These are phyloP conservation scores for Cryptosporidium ryanae DNA, from an alignment of 169 alveolate genomes.

Conservation along the genomic window DNA sequence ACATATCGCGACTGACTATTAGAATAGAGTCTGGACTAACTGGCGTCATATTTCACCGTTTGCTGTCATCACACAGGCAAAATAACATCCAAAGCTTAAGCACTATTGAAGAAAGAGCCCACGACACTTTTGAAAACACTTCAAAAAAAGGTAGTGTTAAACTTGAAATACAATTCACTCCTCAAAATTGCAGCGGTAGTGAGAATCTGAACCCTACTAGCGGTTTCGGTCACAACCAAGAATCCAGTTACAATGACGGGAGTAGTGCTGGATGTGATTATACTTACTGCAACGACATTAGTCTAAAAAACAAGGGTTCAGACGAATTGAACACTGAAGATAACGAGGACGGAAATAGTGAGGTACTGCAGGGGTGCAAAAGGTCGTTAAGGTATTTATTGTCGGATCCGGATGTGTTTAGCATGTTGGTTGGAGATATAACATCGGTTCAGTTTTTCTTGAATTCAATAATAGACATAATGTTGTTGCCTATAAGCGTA, in stretches of 20 bases:
- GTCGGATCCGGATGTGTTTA: conserved; percentile 58
- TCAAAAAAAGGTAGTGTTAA: conserved; percentile 7
- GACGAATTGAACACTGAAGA: neutral
- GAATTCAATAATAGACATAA: conserved; percentile 34
- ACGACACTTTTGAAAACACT: neutral
- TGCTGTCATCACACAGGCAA: conserved; percentile 15
- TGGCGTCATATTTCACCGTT: conserved; percentile 33
- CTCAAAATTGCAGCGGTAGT: too few relatives aligned
- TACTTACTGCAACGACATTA: too few relatives aligned
- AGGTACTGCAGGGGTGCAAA: conserved; percentile 1
- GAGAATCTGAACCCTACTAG: too few relatives aligned
- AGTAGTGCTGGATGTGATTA: too few relatives aligned
- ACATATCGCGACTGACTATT: conserved; percentile 54
- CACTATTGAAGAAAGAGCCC: neutral
- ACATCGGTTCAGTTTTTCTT: conserved; percentile 41
- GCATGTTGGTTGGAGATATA: conserved; percentile 61
- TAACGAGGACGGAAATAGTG: neutral
- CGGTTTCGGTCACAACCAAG: too few relatives aligned
- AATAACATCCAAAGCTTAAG: neutral
- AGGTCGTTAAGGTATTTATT: conserved; percentile 26
- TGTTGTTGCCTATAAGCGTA: conserved; percentile 38
- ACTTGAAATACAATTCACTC: neutral
- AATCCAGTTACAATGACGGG: too few relatives aligned
- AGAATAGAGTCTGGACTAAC: conserved; percentile 64
- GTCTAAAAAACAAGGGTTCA: too few relatives aligned